Conservation (phyloP, 768 basidiomycete genomes). For the Pleurotus tuoliensis region DNA sequence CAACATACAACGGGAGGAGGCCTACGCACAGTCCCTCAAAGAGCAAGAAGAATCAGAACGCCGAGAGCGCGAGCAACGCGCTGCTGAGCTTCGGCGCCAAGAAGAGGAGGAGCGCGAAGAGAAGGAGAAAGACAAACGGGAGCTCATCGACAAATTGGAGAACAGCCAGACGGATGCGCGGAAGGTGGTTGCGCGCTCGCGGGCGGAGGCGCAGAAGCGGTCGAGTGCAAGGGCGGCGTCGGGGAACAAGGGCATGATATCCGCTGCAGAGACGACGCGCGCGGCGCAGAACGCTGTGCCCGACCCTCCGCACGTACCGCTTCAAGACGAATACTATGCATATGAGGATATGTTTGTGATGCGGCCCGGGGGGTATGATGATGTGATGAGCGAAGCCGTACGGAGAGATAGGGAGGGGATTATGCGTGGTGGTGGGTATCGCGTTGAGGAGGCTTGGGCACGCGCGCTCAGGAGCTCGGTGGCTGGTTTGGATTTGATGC, state of each 20-base stretch:
- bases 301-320: constrained; percentile 75
- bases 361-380: constrained; percentile 55
- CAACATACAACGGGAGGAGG: constrained; percentile 80
- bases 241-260: background rate
- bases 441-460: constrained; percentile 81
- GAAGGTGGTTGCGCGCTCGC: constrained; percentile 66
- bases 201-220: constrained; percentile 60
- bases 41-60: constrained; percentile 83
- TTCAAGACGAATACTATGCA: constrained; percentile 72
- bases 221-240: constrained; percentile 47
- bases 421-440: constrained; percentile 82
- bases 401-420: constrained; percentile 72
- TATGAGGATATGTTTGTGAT: constrained; percentile 68
- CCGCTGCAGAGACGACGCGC: constrained; percentile 29
- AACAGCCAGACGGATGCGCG: constrained; percentile 68
- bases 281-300: constrained; percentile 63
- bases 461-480: constrained; percentile 73
- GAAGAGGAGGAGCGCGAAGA: constrained; percentile 79
- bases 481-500: constrained; percentile 63
- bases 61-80: constrained; percentile 64
- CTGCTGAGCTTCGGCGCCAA: constrained; percentile 57
- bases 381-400: constrained; percentile 73
- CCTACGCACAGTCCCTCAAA: constrained; percentile 64
- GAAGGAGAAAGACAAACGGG: constrained; percentile 64
- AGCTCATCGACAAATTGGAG: constrained; percentile 80